These are phyloP conservation scores for Tolypocladium amazonense DNA, from an alignment of 2,329 filamentous ascomycete genomes.

Conservation along the genomic window DNA sequence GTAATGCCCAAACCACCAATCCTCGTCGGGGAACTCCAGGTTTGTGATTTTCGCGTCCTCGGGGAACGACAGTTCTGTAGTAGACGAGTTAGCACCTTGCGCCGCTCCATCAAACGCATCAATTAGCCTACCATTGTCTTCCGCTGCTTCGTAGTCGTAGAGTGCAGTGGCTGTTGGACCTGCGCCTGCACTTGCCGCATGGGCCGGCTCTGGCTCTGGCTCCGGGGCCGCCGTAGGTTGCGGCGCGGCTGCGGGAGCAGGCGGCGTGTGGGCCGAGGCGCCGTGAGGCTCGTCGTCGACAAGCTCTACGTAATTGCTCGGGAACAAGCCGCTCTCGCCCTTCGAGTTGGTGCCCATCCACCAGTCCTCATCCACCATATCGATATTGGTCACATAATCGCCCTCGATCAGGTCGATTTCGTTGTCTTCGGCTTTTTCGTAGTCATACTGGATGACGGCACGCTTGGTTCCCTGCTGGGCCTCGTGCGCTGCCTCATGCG, in stretches of 20 bases:
- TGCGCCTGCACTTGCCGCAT: conserved; percentile 22
- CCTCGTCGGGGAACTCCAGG: conserved; percentile 92
- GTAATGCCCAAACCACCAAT: conserved; percentile 95
- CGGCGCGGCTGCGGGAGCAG: conserved; percentile 20
- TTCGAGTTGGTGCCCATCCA: conserved; percentile 87
- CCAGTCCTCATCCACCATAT: conserved; percentile 98
- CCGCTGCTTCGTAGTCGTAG: conserved; percentile 94
- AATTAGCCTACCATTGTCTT: conserved; percentile 63
- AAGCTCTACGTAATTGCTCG: conserved; percentile 92
- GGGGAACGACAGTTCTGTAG: conserved; percentile 63
- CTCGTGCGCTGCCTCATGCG: conserved; percentile 19
- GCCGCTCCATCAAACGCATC: not conserved
- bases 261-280: conserved; percentile 20
- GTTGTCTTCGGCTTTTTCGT: conserved; percentile 95
- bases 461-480: conserved; percentile 46
- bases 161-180: conserved; percentile 70
- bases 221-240: conserved; percentile 20
- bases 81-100: not conserved
- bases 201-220: conserved; percentile 21
- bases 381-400: conserved; percentile 80
- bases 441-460: conserved; percentile 84
- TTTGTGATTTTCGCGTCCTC: conserved; percentile 75
- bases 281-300: conserved; percentile 47
- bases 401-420: conserved; percentile 87
- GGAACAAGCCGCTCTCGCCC: conserved; percentile 85